Evolutionary conservation across 352 stramenopile species (phyloP).

Genomic region (Pythium brachiatum): DNA sequence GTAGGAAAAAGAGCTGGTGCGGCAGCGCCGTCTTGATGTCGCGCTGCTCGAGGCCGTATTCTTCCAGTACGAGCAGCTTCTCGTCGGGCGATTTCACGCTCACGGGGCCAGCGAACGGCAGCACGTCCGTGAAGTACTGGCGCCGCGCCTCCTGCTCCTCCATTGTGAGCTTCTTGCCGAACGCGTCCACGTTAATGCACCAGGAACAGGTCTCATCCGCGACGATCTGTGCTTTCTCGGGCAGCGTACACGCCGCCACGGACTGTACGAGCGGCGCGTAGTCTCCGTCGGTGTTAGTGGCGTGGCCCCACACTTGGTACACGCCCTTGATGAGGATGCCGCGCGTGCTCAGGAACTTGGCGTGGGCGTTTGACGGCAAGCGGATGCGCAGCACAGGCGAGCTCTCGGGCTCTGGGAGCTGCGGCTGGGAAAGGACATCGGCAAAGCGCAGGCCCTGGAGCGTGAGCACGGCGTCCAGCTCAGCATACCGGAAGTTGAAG

Average conservation of each 20-base stretch:
- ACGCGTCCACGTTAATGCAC: constrained; percentile 76
- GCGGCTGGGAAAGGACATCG: constrained; percentile 31
- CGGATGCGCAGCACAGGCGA: constrained; percentile 66
- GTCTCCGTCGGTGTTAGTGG: constrained; percentile 11
- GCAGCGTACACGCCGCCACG: constrained; percentile 34
- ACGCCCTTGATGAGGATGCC: constrained; percentile 82
- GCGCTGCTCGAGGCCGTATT: constrained; percentile 56
- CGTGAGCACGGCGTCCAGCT: constrained; percentile 71
- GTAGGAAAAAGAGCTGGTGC: constrained; percentile 73
- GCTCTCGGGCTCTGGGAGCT: constrained; percentile 43
- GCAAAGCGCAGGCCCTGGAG: constrained; percentile 47
- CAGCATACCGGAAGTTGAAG: constrained; percentile 81
- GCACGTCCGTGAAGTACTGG: constrained; percentile 44
- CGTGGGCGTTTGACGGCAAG: constrained; percentile 52
- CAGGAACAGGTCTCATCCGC: constrained; percentile 47
- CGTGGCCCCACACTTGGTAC: constrained; percentile 74
- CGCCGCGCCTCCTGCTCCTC: constrained; percentile 51
- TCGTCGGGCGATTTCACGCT: constrained; percentile 64
- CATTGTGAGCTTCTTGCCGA: constrained; percentile 81
- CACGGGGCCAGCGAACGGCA: constrained; percentile 71
- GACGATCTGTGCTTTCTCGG: constrained; percentile 48
- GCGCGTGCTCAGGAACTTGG: constrained; percentile 76
- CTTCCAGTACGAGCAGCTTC: constrained; percentile 75
- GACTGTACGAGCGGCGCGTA: constrained; percentile 55
- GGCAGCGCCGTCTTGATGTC: constrained; percentile 32